Evolutionary conservation across 306 rosid genomes (phyloP).

Genomic region (Morella rubra): DNA sequence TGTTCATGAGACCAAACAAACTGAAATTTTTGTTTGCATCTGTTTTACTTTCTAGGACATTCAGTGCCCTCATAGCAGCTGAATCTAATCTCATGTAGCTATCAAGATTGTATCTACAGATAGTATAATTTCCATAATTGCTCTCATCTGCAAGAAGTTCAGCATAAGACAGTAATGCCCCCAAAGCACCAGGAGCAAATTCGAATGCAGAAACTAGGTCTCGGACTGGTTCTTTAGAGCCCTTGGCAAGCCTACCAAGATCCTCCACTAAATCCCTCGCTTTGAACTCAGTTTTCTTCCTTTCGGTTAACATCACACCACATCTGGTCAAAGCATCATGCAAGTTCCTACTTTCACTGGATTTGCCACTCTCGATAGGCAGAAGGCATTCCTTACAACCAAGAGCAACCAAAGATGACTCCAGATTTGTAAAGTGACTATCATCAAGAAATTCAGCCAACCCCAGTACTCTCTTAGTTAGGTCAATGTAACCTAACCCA

Average conservation of each 20-base stretch:
- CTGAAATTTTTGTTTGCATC: slow-evolving; percentile 98
- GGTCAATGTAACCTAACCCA: slow-evolving; percentile 80
- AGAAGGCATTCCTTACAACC: slow-evolving; percentile 96
- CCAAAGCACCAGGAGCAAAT: slow-evolving; percentile 83
- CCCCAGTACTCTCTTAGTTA: slow-evolving; percentile 83
- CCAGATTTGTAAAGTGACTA: slow-evolving; percentile 84
- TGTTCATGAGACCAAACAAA: slow-evolving; percentile 91
- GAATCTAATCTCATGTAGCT: slow-evolving; percentile 89
- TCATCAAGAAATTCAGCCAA: slow-evolving; percentile 91
- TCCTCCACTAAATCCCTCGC: slow-evolving; percentile 85
- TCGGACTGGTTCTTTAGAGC: slow-evolving; percentile 84
- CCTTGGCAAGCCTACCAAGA: slow-evolving; percentile 90
- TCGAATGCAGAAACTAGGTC: slow-evolving; percentile 90
- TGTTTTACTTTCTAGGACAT: slow-evolving; percentile 84
- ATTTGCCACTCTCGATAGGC: slow-evolving; percentile 62
- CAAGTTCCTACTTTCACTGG: slow-evolving; percentile 57
- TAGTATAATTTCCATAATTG: slow-evolving; percentile 77
- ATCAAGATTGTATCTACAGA: slow-evolving; percentile 75
- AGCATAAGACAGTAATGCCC: slow-evolving; percentile 80
- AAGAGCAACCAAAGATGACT: slow-evolving; percentile 89
- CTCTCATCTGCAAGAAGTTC: slow-evolving; percentile 89
- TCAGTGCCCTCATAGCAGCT: slow-evolving; percentile 92
- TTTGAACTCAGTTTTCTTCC: slow-evolving; percentile 84
- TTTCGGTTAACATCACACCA: slow-evolving; percentile 87
- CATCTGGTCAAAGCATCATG: slow-evolving; percentile 73